Evolutionary conservation across 495 filamentous ascomycete species (phyloP).

Genomic region (Pyronema domesticum): DNA sequence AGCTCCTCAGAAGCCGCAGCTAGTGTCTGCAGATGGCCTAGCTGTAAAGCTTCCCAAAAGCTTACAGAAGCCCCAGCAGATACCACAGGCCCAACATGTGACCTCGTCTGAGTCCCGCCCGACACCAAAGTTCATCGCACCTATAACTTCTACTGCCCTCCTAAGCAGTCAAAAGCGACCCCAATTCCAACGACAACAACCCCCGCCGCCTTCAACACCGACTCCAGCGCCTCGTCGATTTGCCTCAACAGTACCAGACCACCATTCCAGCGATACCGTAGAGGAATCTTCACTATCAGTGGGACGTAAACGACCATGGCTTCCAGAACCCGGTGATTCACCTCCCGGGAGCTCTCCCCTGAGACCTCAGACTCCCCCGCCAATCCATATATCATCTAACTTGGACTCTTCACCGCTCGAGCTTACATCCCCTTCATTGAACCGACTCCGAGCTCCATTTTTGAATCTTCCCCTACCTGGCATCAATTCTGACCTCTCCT

Average conservation of each 20-base stretch:
- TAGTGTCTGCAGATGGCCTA: no score
- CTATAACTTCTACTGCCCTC: not conserved
- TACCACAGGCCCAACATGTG: not conserved
- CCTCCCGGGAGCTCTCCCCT: no score
- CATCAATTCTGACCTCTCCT: not conserved
- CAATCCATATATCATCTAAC: no score
- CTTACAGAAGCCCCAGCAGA: no score
- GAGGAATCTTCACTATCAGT: not conserved
- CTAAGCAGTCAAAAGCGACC: not conserved
- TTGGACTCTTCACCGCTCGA: not conserved
- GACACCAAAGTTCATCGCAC: not conserved
- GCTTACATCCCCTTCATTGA: constrained; percentile 54
- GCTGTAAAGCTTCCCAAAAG: no score
- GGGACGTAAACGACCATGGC: not conserved
- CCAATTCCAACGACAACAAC: not conserved
- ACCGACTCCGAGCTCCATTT: constrained; percentile 37
- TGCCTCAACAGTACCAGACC: not conserved
- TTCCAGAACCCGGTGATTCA: not conserved
- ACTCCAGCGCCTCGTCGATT: not conserved
- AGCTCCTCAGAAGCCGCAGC: no score
- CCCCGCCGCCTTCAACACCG: not conserved
- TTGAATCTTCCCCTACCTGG: constrained; percentile 25
- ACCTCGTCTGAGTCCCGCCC: not conserved
- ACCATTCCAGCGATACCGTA: not conserved
- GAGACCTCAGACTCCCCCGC: no score